Base-by-base conservation (phyloP, 2,329 filamentous ascomycete genomes). In the Onygenales sp. region DNA sequence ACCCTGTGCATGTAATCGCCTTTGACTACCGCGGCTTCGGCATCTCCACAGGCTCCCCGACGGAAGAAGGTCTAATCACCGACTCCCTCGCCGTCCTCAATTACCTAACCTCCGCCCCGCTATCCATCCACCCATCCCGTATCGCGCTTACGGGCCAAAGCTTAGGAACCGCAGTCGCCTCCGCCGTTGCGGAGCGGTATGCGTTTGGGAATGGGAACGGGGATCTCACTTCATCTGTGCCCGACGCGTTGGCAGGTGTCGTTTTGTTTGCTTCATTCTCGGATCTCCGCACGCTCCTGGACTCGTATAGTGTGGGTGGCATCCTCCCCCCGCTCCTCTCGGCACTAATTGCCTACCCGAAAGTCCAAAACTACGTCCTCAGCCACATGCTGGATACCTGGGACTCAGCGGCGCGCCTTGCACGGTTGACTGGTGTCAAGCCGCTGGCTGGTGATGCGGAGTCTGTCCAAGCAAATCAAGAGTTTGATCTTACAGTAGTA, bases 11-110 rank as follows among this genome's bases (percentile, higher is more conserved):
- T 65, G 80, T 95, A 44, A 75, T 96, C n/a, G 82, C 89, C 41
- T 83, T 95, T 62, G 90, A 95, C 74, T 96, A 96, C 70, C 86
- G 91, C 14, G 91, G 91, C 6, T 96, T 89, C 61, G 91, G 90
- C 0, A 78, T 81, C 41, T 93, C 87, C 7, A 88, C 84, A 0
- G 89, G 92, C n/a, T 73, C 71, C 3, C 92, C 92, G 0, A 85
- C 84, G 0, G 92, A 97, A 71, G 72, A 79, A 38, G 92, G 92
- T 0, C 72, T 97, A 7, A 87, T 95, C 53, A 81, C 80, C 4
- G 92, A 97, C 65, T 89, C 85, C 13, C 75, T 86, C 3, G 77
- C 89, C 0, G 72, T 89, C 2, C 75, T 94, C 2, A 78, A 89
- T 56, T 94, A 87, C 48, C 63, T 75, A 10, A 74, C 71, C 2